Base-by-base conservation (phyloP, 257 asterid species). In the Cynanchum wilfordii region DNA sequence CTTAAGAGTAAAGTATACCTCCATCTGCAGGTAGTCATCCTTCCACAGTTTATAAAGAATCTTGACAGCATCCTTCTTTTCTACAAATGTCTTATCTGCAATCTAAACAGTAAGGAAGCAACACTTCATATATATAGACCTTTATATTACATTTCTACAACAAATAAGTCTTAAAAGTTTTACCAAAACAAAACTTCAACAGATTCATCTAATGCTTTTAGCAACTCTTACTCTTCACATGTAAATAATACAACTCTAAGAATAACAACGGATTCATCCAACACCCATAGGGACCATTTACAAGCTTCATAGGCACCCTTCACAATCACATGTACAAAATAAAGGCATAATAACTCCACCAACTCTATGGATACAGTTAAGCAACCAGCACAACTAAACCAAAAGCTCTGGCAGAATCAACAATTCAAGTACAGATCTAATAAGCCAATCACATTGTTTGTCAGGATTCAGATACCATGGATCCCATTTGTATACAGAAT, bases 31-130 rank as follows among this genome's bases (percentile, higher is more conserved):
- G 76, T 84, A 89, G 67, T 84, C 89, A 73, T 89, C 97, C 80
- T 89, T 89, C 98, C 97, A 95, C 19, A 92, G 92, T 80, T 74
- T 84, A 87, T 77, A 84, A 24, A 95, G 87, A 79, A 90, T 84
- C 86, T 82, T 84, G 79, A 81, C 7, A 50, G 93, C 59, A 72
- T 86, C 98, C 83, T 90, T 92, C 95, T 89, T 87, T 27, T 89
- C 96, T 54, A 90, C 87, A 70, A 89, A 86, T 59, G 97, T 80
- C 57, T 80, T 44, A 25, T 88, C 98, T 79, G 99, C 82, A 73
- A 95, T 92, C 99, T 95, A 75, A 30, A 75, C 10, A 65, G 63
- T 56, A 57, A 44, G 74, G 58, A 27, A 20, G 44, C 30, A 36
- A 42, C 47, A 52, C 49, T 63, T 17, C 19, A 15, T 16, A 3